Evolutionary conservation across 2,329 filamentous ascomycete species (phyloP).

Genomic region (Fusarium euwallaceae): DNA sequence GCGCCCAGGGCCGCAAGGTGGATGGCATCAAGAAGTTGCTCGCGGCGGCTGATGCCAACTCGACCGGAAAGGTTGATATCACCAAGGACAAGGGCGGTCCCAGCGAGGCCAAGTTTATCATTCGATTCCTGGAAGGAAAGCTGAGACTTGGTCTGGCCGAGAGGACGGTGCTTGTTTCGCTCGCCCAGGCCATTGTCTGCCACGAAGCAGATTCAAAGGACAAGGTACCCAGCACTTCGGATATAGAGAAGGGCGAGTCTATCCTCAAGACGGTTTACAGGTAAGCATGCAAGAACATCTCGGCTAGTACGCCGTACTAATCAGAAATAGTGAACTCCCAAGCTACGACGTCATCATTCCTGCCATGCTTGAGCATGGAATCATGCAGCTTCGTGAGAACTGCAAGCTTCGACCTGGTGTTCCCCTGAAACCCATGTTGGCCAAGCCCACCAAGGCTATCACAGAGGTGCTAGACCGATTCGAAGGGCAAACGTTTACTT

Average conservation of each 20-base stretch:
- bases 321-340: conserved; percentile 80
- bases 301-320: conserved; percentile 49
- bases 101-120: conserved; percentile 94
- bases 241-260: conserved; percentile 86
- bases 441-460: conserved; percentile 97
- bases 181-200: conserved; percentile 88
- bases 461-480: conserved; percentile 98
- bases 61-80: conserved; percentile 86
- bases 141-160: conserved; percentile 92
- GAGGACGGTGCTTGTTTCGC: conserved; percentile 88
- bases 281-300: conserved; percentile 57
- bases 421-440: conserved; percentile 97
- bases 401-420: conserved; percentile 95
- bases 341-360: conserved; percentile 97
- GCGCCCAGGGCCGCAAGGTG: conserved; percentile 91
- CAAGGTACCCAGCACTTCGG: conserved; percentile 77
- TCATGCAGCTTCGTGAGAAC: conserved; percentile 82
- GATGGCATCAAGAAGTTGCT: conserved; percentile 96
- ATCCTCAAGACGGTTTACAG: conserved; percentile 92
- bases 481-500: conserved; percentile 94
- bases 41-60: conserved; percentile 85
- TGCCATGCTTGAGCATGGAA: conserved; percentile 86
- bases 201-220: conserved; percentile 83
- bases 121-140: conserved; percentile 95
- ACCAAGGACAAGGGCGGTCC: conserved; percentile 91